Conservation (phyloP, 108 stramenopile genomes). For the Schizochytrium sp. region DNA sequence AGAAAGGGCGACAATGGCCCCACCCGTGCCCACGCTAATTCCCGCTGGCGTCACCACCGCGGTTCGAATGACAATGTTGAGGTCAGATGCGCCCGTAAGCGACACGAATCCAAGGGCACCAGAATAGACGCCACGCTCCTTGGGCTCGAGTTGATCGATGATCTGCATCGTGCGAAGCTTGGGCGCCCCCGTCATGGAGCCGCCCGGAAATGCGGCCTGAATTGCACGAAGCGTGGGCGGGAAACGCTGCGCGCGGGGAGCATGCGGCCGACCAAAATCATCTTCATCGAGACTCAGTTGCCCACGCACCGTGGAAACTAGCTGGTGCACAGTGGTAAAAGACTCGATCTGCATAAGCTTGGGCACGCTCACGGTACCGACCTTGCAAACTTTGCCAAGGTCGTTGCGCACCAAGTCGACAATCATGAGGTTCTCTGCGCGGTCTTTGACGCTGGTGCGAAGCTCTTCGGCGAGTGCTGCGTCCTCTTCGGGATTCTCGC, state of each 20-base stretch:
- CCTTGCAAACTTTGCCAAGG: conserved; percentile 72
- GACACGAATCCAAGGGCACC: conserved; percentile 81
- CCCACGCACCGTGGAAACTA: conserved; percentile 80
- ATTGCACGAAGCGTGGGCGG: conserved; percentile 38
- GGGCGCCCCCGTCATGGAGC: conserved; percentile 98
- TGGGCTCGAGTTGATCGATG: conserved; percentile 62
- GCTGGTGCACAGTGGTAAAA: conserved; percentile 91
- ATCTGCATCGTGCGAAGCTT: conserved; percentile 85
- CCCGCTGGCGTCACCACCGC: conserved; percentile 65
- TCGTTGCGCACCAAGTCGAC: conserved; percentile 91
- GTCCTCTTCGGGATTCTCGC: conserved; percentile 38
- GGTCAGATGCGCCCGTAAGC: conserved; percentile 46
- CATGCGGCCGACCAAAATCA: neutral
- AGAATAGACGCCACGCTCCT: conserved; percentile 75
- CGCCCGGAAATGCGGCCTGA: conserved; percentile 90
- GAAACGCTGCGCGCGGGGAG: neutral
- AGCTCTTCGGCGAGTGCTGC: conserved; percentile 30
- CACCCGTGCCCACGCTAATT: conserved; percentile 78
- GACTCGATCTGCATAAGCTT: conserved; percentile 85
- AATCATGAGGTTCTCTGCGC: conserved; percentile 95
- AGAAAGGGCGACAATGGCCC: conserved; percentile 84
- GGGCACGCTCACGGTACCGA: conserved; percentile 78
- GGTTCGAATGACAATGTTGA: conserved; percentile 90
- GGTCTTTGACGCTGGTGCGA: conserved; percentile 63
- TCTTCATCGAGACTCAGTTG: conserved; percentile 30